These are phyloP conservation scores for Mycena epipterygia DNA, from an alignment of 768 basidiomycete species.

Conservation along the genomic window DNA sequence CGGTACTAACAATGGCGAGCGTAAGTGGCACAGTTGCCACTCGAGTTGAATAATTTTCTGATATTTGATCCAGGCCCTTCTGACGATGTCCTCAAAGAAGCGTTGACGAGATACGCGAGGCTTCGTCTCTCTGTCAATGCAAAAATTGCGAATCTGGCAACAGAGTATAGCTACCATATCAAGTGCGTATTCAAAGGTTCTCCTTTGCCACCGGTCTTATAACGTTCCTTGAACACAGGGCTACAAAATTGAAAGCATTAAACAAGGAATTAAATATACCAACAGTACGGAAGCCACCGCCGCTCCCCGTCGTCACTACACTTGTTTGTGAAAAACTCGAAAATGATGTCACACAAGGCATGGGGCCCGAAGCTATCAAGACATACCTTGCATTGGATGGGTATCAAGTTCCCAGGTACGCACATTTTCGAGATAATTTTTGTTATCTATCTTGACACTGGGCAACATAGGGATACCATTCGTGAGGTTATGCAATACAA, in stretches of 20 bases:
- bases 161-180: slow-evolving; percentile 1
- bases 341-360: neutral
- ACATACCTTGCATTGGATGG: neutral
- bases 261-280: slow-evolving; percentile 10
- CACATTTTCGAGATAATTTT: neutral
- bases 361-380: slow-evolving; percentile 5
- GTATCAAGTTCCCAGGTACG: slow-evolving; percentile 10
- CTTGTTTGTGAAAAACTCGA: neutral
- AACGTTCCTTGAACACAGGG: neutral
- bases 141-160: neutral
- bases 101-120: neutral
- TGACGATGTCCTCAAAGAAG: neutral
- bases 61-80: neutral
- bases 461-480: neutral
- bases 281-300: slow-evolving; percentile 4
- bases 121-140: neutral
- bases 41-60: neutral
- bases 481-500: slow-evolving; percentile 2
- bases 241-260: neutral
- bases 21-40: slow-evolving; percentile 11
- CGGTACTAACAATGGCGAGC: neutral
- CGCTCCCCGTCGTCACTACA: neutral
- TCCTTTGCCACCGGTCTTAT: neutral
- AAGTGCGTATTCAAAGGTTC: neutral
- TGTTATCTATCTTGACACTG: neutral